Percentiles rank a stretch among this genome's conserved stretches.
phyloP scores from a whole-genome alignment of 2,329 filamentous ascomycete genomes.

The Aureobasidium sp. region DNA sequence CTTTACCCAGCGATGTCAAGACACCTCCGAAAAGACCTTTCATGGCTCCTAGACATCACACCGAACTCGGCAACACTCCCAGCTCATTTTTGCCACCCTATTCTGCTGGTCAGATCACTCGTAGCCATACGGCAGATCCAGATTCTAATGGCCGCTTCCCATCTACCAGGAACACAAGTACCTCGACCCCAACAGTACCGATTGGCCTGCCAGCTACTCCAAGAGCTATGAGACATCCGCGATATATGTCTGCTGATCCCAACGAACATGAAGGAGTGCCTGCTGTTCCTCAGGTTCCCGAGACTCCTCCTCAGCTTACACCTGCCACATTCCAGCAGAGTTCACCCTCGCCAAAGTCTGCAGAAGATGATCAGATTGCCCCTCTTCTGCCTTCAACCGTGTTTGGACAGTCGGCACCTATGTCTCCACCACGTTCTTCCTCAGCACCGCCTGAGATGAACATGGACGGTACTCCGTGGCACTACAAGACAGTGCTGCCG shows the following conservation, averaged over 20 bases:
- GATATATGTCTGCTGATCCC: slow-evolving; percentile 54
- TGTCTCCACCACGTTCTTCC: slow-evolving; percentile 32
- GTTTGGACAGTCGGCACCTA: slow-evolving; percentile 32
- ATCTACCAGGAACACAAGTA: slow-evolving; percentile 26
- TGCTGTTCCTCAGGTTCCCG: slow-evolving; percentile 48
- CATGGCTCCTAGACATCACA: slow-evolving; percentile 28
- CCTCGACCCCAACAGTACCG: slow-evolving; percentile 43
- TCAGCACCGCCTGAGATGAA: slow-evolving; percentile 40
- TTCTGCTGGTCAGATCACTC: slow-evolving; percentile 32
- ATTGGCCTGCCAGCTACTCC: slow-evolving; percentile 85
- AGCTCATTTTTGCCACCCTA: slow-evolving; percentile 29
- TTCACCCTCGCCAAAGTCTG: slow-evolving; percentile 32
- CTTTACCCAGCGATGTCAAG: slow-evolving; percentile 55
- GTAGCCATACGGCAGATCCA: slow-evolving; percentile 59
- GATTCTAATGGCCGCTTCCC: slow-evolving; percentile 33
- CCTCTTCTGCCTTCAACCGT: slow-evolving; percentile 40
- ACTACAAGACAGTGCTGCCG: slow-evolving; percentile 27
- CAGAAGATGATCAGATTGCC: slow-evolving; percentile 32
- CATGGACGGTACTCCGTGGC: slow-evolving; percentile 19
- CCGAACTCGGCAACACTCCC: slow-evolving; percentile 37
- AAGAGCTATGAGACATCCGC: slow-evolving; percentile 75
- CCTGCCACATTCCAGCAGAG: slow-evolving; percentile 19
- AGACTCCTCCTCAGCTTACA: slow-evolving; percentile 27
- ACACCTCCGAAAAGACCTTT: slow-evolving; percentile 28
- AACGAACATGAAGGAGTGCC: slow-evolving; percentile 42